Evolutionary conservation across 192 early-diverging fungal species (phyloP).

Genomic region (Coemansia sp.): DNA sequence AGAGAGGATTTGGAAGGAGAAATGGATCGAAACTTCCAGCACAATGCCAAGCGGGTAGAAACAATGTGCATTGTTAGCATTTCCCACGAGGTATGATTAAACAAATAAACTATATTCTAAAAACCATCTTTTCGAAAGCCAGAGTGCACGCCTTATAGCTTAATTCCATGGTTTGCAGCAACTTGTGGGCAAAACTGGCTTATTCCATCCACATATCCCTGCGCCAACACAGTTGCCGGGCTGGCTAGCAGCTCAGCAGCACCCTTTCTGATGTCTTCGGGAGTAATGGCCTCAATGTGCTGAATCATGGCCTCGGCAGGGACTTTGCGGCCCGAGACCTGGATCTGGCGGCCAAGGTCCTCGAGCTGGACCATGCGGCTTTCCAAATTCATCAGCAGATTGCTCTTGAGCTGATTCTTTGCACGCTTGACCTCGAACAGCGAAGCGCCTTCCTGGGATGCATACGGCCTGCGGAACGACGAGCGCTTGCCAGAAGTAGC

Average conservation of each 20-base stretch:
- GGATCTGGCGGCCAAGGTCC: conserved; percentile 87
- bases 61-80: background rate
- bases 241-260: conserved; percentile 65
- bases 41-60: background rate
- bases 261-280: conserved; percentile 75
- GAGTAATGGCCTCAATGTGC: conserved; percentile 75
- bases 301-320: conserved; percentile 74
- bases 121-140: no score
- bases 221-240: conserved; percentile 65
- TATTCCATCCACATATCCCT: conserved; percentile 58
- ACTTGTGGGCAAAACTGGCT: conserved; percentile 39
- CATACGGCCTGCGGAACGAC: conserved; percentile 32
- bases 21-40: background rate
- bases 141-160: background rate
- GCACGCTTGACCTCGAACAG: conserved; percentile 74
- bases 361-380: conserved; percentile 91
- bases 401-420: conserved; percentile 94
- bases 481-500: conserved; percentile 20
- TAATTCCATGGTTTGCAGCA: conserved; percentile 32
- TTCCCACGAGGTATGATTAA: background rate
- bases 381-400: conserved; percentile 92
- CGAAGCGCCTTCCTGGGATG: conserved; percentile 41
- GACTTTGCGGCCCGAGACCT: conserved; percentile 70
- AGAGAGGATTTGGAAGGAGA: background rate
- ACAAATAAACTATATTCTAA: background rate